Evolutionary conservation across 108 stramenopile species (phyloP).

Genomic region (Craspedostauros australis): DNA sequence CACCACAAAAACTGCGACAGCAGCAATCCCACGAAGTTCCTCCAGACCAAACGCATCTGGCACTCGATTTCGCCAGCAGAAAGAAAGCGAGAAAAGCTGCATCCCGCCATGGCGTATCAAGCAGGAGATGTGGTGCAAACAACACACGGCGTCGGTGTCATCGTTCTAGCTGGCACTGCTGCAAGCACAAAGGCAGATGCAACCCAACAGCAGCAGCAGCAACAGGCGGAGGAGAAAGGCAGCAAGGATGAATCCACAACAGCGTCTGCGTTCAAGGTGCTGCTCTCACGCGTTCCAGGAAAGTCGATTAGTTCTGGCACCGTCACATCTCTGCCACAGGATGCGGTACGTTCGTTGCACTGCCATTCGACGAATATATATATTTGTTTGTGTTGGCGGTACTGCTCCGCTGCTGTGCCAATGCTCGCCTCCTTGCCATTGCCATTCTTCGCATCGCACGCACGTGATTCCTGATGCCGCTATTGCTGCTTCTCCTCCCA

Average conservation of each 20-base stretch:
- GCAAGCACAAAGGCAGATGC: neutral
- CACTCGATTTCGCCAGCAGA: neutral
- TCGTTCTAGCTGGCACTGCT: constrained; percentile 25
- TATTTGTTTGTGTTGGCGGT: too few species aligned
- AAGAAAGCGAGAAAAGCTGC: neutral
- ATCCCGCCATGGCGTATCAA: constrained; percentile 9
- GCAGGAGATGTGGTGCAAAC: constrained; percentile 77
- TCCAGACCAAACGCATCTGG: neutral
- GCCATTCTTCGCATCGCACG: too few species aligned
- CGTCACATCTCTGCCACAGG: constrained; percentile 31
- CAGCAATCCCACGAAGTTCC: constrained; percentile 2
- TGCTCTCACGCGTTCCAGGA: constrained; percentile 65
- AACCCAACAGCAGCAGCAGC: neutral
- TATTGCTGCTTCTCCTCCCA: too few species aligned
- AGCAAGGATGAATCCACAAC: neutral
- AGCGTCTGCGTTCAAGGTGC: constrained; percentile 12
- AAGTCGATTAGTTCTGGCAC: constrained; percentile 61
- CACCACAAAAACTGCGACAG: constrained; percentile 18
- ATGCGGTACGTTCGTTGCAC: constrained; percentile 19
- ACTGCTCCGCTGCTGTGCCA: too few species aligned
- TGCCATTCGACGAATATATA: too few species aligned
- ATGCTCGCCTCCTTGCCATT: too few species aligned
- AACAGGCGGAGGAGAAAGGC: neutral
- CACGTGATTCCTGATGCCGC: too few species aligned
- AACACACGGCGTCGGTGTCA: constrained; percentile 61